Evolutionary conservation across 169 alveolate genomes (phyloP).

Genomic region (Plasmodium knowlesi): DNA sequence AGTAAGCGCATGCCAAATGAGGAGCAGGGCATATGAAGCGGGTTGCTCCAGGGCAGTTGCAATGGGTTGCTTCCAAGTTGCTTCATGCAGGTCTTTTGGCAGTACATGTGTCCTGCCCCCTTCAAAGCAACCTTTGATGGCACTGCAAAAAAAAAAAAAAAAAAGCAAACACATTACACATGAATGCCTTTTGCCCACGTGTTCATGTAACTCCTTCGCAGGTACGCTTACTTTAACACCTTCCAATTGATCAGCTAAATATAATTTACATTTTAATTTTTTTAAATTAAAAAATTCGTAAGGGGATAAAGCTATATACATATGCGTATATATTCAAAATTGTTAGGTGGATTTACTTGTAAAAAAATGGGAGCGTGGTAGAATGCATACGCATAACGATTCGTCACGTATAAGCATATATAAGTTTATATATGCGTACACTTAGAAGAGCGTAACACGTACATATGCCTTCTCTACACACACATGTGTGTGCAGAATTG

Average conservation of each 20-base stretch:
- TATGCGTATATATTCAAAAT: slow-evolving; percentile 12
- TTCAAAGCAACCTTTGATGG: neutral
- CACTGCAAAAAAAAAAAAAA: neutral
- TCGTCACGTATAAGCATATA: neutral
- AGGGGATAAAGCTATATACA: neutral
- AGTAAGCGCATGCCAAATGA: neutral
- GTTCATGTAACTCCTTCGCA: neutral
- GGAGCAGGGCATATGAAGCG: neutral
- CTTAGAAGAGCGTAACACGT: neutral
- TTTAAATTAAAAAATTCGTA: slow-evolving; percentile 25
- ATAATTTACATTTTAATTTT: neutral
- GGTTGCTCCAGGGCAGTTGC: neutral
- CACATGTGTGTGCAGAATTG: neutral
- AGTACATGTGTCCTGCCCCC: neutral
- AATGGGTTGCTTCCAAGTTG: neutral
- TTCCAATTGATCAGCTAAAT: neutral
- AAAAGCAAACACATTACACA: neutral
- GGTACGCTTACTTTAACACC: slow-evolving; percentile 46
- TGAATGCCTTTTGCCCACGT: neutral
- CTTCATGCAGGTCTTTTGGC: neutral
- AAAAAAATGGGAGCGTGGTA: slow-evolving; percentile 7
- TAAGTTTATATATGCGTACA: neutral
- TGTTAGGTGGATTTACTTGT: slow-evolving; percentile 18
- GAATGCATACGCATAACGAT: neutral
- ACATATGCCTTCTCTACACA: neutral